Evolutionary conservation across 495 filamentous ascomycete species (phyloP), one percentile per base, ranked within the genome.

Genomic region (Neurospora sp.): DNA sequence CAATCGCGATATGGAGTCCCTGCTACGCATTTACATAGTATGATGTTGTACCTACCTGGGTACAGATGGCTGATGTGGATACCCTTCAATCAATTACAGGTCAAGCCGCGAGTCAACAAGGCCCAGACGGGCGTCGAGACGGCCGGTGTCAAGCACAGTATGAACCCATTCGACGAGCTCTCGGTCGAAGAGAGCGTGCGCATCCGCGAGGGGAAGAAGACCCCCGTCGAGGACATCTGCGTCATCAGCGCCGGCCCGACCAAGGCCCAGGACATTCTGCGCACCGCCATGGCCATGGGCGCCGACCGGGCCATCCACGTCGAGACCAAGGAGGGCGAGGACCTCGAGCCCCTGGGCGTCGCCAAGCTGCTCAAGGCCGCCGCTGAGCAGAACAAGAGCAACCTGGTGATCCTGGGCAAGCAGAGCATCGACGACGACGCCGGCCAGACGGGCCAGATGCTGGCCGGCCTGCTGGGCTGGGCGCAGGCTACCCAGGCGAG

Each of bases 101-200:
- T 97, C 88, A 98, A 97, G 87, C 96, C 96, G 71, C 93, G 96
- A 76, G 93, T 98, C 87, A 98, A 98, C 89, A 94, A 96, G 82
- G 83, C 96, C 79, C 91, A 93, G 82, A 98, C 96, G 48, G 96
- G 90, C 80, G 90, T 99, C 83, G 94, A 97, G 84, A 97, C 93
- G 65, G 83, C 88, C 68, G 92, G 91, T 76, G 94, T 98, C 77
- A 99, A 98, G 83, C 96, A 98, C 88, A 92, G 89, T 82, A 93
- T 98, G 87, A 99, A 99, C 88, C 96, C 96, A 69, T 99, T 99
- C 86, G 96, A 99, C 85, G 96, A 98, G 83, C 93, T 99, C 81
- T 94, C 93, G 71, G 88, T 99, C 83, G 96, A 99, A 84, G 96
- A 97, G 84, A 92, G 94, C 75, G 90, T 97, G 72, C 93, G 93